Conservation (phyloP, 106 monocot species). For the Dendrobium officinale region DNA sequence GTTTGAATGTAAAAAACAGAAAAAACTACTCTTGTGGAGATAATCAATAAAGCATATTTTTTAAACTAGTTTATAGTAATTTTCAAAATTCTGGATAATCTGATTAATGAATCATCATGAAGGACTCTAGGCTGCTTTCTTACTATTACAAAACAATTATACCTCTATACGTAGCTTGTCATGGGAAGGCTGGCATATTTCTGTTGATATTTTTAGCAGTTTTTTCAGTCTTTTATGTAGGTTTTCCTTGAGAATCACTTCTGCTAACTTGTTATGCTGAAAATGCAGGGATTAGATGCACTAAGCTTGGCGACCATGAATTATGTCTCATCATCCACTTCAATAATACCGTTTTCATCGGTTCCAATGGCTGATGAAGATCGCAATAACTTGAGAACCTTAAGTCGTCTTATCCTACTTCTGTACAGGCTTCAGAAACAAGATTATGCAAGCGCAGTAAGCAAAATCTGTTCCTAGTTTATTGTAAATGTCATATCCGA, state of each 20-base stretch:
- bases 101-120: background rate
- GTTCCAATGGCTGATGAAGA: constrained; percentile 56
- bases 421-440: constrained; percentile 51
- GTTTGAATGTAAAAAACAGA: background rate
- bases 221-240: too few species aligned
- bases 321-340: constrained; percentile 40
- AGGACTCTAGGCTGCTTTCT: background rate
- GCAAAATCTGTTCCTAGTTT: background rate
- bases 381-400: constrained; percentile 63
- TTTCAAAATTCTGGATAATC: background rate
- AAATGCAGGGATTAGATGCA: constrained; percentile 85
- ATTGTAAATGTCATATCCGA: background rate
- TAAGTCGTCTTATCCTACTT: constrained; percentile 60
- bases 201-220: too few species aligned
- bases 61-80: background rate
- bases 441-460: constrained; percentile 40
- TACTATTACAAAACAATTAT: too few species aligned
- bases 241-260: background rate
- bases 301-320: constrained; percentile 65
- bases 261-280: background rate
- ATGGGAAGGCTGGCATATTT: too few species aligned
- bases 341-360: constrained; percentile 49
- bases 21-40: background rate
- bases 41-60: background rate
- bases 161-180: too few species aligned